Base-by-base conservation (phyloP, 176 grass and related monocot species). In the Lolium perenne region DNA sequence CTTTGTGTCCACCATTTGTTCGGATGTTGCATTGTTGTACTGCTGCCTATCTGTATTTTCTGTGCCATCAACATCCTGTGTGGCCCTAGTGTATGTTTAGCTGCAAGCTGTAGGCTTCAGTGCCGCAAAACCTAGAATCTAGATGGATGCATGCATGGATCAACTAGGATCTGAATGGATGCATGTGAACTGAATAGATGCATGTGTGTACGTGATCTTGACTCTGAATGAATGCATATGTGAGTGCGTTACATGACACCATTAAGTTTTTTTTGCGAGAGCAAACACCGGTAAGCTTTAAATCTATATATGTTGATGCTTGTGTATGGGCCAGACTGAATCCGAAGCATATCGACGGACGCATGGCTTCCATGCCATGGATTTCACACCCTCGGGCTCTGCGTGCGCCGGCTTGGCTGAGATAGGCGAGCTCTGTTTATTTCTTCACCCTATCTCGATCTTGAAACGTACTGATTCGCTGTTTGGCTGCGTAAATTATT, bases 1-100 rank as follows among this genome's bases (percentile, higher is more conserved):
- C 35, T 45, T 71, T n/a, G 49, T 10, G 70, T 47, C 56, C 84
- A 49, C 74, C 46, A 40, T 78, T 46, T 65, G 43, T 41, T 71
- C 32, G 26, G 32, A 64, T 54, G 61, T 26, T 90, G 84, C 43
- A 54, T 20, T 54, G 77, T 41, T 77, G 20, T 46, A 11, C 25
- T 48, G 45, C 55, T 22, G 74, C 49, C 6, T 85, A 21, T 55
- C 38, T 53, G 74, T 20, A 47, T 10, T 51, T 22, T 58, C 11
- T 79, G 63, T 56, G 29, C 81, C 20, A 18, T 55, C 47, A 56
- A 45, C 20, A 2, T 15, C 47, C n/a, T 74, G 23, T 21, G 56
- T 56, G 46, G 21, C 17, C 6, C 22, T 78, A 74, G n/a, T 35
- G n/a, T 41, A 46, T 13, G 46, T 46, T 74, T 66, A 54, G 32